phyloP scores from a whole-genome alignment of 2,329 filamentous ascomycete genomes.

The Cladosporium sp. region DNA sequence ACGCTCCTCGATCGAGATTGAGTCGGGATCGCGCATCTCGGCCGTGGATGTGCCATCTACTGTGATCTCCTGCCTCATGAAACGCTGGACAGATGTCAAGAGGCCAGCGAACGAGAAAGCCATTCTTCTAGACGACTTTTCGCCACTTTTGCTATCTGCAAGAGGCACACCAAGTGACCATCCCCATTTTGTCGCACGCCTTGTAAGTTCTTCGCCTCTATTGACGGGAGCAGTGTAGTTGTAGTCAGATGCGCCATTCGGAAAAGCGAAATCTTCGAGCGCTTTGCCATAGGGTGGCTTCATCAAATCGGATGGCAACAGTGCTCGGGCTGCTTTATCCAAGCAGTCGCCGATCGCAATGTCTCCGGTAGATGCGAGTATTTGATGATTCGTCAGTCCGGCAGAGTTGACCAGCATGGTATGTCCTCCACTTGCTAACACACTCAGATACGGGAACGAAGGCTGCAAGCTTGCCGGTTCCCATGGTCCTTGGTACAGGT shows the following conservation, averaged over 20 bases:
- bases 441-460: conserved; percentile 78
- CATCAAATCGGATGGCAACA: conserved; percentile 66
- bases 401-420: conserved; percentile 79
- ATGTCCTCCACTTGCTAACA: conserved; percentile 91
- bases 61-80: conserved; percentile 42
- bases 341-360: conserved; percentile 87
- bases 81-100: conserved; percentile 62
- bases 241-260: conserved; percentile 45
- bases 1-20: conserved; percentile 61
- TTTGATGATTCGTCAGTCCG: conserved; percentile 65
- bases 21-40: conserved; percentile 33
- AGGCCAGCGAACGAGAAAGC: conserved; percentile 75
- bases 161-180: conserved; percentile 74
- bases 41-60: conserved; percentile 35
- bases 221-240: conserved; percentile 61
- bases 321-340: conserved; percentile 78
- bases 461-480: conserved; percentile 42
- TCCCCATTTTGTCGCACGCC: conserved; percentile 51
- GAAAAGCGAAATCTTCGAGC: conserved; percentile 79
- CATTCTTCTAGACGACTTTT: conserved; percentile 48
- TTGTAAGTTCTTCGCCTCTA: conserved; percentile 59
- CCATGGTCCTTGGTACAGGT: conserved; percentile 7
- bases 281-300: conserved; percentile 76
- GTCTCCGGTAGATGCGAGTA: conserved; percentile 73
- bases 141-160: conserved; percentile 48